Evolutionary conservation across 176 grass and related monocot genomes (phyloP).

Genomic region (Metroxylon sagu): DNA sequence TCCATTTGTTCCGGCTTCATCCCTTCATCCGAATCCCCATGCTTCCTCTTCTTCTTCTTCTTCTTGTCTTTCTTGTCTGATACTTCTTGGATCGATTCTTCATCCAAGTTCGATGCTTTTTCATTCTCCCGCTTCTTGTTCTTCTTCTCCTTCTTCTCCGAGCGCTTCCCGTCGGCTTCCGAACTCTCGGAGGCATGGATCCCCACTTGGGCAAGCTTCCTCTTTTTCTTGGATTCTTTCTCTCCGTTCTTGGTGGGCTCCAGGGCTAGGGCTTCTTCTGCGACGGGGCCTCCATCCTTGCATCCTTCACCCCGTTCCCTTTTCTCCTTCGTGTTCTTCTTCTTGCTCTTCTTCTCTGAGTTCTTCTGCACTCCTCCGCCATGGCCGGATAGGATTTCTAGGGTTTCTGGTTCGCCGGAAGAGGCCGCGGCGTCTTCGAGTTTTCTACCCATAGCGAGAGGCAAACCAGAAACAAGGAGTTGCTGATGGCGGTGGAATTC

Average conservation of each 20-base stretch:
- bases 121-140: conserved; percentile 10
- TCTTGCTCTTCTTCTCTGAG: not conserved
- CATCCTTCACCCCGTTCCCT: not conserved
- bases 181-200: conserved; percentile 3
- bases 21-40: not conserved
- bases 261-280: not conserved
- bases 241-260: not conserved
- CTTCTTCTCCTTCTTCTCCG: not conserved
- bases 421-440: not conserved
- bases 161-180: conserved; percentile 20
- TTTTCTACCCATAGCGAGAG: conserved; percentile 4
- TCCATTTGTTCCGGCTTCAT: not conserved
- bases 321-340: conserved; percentile 16
- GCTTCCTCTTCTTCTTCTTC: no score
- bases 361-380: not conserved
- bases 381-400: not conserved
- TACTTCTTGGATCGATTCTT: not conserved
- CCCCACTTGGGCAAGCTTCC: conserved; percentile 25
- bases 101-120: not conserved
- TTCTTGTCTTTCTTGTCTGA: no score
- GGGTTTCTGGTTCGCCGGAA: not conserved
- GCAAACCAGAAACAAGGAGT: not conserved
- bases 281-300: not conserved
- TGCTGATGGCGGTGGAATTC: not conserved
- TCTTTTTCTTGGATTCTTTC: conserved; percentile 28